phyloP scores from a whole-genome alignment of 257 asterid genomes.

The Ocimum tenuiflorum region DNA sequence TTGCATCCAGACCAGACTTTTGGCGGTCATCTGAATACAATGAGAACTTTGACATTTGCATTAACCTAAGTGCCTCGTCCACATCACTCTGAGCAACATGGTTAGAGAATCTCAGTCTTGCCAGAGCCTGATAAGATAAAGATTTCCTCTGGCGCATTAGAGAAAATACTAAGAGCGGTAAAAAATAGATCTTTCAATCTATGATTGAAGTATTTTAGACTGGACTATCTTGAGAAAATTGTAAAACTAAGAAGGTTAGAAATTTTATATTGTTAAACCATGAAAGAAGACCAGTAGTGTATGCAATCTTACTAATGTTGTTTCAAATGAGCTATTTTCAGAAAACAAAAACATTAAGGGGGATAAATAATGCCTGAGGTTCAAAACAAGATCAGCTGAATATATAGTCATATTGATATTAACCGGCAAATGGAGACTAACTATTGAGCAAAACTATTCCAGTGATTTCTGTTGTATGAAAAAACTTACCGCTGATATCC shows the following conservation, averaged over 20 bases:
- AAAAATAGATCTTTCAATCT: not conserved
- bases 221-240: not conserved
- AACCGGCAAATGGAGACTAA: not conserved
- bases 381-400: not conserved
- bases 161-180: too few relatives aligned
- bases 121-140: constrained; percentile 61
- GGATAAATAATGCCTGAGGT: not conserved
- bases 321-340: too few relatives aligned
- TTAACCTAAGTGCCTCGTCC: constrained; percentile 93
- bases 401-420: not conserved
- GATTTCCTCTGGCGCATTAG: not conserved
- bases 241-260: not conserved
- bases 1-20: constrained; percentile 84
- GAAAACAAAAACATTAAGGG: too few relatives aligned
- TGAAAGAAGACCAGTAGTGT: too few relatives aligned
- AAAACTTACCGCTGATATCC: constrained; percentile 24
- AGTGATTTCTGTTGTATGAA: not conserved
- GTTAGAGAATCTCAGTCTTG: constrained; percentile 79
- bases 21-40: constrained; percentile 92
- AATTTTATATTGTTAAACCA: not conserved
- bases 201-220: not conserved
- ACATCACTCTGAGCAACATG: constrained; percentile 88
- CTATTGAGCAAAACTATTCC: not conserved
- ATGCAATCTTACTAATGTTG: too few relatives aligned
- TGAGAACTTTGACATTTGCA: constrained; percentile 99